Conservation (phyloP, 1,284 basidiomycete species). For the Waitea zeae region DNA sequence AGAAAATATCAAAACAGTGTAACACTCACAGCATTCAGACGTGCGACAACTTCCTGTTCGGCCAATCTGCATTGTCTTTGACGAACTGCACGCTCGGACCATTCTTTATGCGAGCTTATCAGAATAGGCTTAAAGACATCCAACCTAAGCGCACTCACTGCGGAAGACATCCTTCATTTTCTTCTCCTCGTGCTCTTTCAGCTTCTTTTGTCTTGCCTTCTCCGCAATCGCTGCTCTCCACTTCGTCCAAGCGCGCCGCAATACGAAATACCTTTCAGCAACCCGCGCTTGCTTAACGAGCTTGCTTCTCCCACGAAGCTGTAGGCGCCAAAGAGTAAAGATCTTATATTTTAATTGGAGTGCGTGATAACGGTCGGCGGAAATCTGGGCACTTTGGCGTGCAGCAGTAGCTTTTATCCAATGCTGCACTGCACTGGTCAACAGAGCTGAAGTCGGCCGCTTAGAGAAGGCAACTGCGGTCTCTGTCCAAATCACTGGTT, state of each 20-base stretch:
- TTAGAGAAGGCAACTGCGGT: conserved; percentile 33
- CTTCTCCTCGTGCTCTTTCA: conserved; percentile 24
- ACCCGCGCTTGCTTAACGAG: conserved; percentile 38
- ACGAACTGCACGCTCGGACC: conserved; percentile 22
- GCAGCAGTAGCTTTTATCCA: conserved; percentile 30
- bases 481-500: conserved; percentile 16
- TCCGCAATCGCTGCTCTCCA: conserved; percentile 36
- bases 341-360: conserved; percentile 26
- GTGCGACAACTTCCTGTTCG: conserved; percentile 20
- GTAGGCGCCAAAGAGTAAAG: conserved; percentile 39
- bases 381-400: conserved; percentile 30
- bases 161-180: conserved; percentile 23
- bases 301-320: conserved; percentile 31
- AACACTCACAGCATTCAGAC: conserved; percentile 19
- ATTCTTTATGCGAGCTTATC: too few species aligned
- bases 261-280: conserved; percentile 34
- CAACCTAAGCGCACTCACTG: too few species aligned
- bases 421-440: conserved; percentile 20
- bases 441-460: conserved; percentile 23
- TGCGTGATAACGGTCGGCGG: conserved; percentile 32
- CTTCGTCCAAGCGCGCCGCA: conserved; percentile 28
- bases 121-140: too few species aligned
- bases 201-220: conserved; percentile 25
- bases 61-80: conserved; percentile 19
- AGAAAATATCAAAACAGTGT: conserved; percentile 4